These are phyloP conservation scores for Leptographium galeiforme DNA, from an alignment of 2,329 filamentous ascomycete genomes.

Conservation along the genomic window DNA sequence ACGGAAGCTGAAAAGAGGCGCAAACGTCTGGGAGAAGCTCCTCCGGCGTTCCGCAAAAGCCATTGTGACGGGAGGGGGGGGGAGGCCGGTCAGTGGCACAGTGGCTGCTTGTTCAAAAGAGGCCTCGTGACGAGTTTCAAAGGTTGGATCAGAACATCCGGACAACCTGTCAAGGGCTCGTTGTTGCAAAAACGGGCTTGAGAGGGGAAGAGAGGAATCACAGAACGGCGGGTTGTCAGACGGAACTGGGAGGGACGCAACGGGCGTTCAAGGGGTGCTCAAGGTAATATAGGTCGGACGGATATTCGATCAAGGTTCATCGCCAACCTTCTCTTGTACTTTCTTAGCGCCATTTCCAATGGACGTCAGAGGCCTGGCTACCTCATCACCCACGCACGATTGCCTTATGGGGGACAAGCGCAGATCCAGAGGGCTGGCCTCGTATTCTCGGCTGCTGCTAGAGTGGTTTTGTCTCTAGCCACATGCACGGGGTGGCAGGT, in stretches of 20 bases:
- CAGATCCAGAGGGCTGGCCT: neutral
- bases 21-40: conserved; percentile 8
- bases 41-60: conserved; percentile 9
- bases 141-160: no score
- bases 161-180: no score
- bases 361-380: neutral
- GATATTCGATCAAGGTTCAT: neutral
- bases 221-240: neutral
- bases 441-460: neutral
- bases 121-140: neutral
- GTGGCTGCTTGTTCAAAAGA: no score
- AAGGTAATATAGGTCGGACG: neutral
- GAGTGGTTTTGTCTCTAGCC: neutral
- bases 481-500: neutral
- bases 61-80: conserved; percentile 1
- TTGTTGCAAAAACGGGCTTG: neutral
- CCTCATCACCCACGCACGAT: neutral
- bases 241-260: no score
- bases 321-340: neutral
- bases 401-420: neutral
- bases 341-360: neutral
- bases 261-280: neutral
- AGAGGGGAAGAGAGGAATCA: neutral
- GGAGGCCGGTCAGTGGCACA: no score
- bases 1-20: conserved; percentile 6